These are phyloP conservation scores for Sarcomyxa edulis DNA, from an alignment of 768 basidiomycete genomes.

Conservation along the genomic window DNA sequence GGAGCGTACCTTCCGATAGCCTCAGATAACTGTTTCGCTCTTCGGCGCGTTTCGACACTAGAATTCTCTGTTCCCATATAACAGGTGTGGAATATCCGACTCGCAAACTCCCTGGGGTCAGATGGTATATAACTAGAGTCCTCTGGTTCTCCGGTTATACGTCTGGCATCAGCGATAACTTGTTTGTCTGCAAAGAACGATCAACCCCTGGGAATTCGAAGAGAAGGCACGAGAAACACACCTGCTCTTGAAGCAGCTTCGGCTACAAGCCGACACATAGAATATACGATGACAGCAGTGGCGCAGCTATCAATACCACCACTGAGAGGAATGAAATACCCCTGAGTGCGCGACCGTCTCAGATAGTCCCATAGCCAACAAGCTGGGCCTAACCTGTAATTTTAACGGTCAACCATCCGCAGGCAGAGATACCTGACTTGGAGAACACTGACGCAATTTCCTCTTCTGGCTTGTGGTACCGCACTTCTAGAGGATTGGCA, in stretches of 20 bases:
- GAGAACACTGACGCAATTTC: slow-evolving; percentile 83
- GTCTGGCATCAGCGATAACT: slow-evolving; percentile 86
- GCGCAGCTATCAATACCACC: slow-evolving; percentile 98
- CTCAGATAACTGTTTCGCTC: slow-evolving; percentile 82
- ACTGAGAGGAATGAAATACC: slow-evolving; percentile 92
- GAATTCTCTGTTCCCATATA: slow-evolving; percentile 99
- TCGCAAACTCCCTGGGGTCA: slow-evolving; percentile 83
- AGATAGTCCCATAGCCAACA: slow-evolving; percentile 99
- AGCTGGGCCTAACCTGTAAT: slow-evolving; percentile 84
- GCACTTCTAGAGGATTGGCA: slow-evolving; percentile 38
- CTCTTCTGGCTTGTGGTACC: slow-evolving; percentile 87
- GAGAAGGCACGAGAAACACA: slow-evolving; percentile 24
- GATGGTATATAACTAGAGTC: slow-evolving; percentile 79
- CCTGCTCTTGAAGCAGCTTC: slow-evolving; percentile 74
- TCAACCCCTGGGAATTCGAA: not conserved
- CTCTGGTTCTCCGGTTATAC: slow-evolving; percentile 81
- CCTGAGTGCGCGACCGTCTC: slow-evolving; percentile 86
- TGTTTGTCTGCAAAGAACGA: slow-evolving; percentile 51
- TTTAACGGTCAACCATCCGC: not conserved
- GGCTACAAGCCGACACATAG: slow-evolving; percentile 90
- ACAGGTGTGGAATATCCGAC: slow-evolving; percentile 91
- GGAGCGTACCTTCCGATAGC: slow-evolving; percentile 79
- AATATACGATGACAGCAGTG: slow-evolving; percentile 91
- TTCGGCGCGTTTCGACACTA: slow-evolving; percentile 72
- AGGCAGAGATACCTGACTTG: not conserved